Evolutionary conservation across 2,329 filamentous ascomycete species (phyloP).

Genomic region (Periconia sp.): DNA sequence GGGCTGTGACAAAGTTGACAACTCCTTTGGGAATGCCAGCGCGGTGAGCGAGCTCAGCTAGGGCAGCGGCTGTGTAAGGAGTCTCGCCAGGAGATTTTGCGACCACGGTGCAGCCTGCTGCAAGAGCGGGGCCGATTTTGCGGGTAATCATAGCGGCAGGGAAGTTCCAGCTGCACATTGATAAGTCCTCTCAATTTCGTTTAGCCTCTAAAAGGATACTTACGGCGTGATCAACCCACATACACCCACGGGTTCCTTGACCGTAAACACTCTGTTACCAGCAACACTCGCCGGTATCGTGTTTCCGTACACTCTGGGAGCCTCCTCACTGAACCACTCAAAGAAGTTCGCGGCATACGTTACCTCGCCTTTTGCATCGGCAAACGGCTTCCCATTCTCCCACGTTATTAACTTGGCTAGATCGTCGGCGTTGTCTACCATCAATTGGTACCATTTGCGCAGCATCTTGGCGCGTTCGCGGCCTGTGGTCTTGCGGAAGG

Average conservation of each 20-base stretch:
- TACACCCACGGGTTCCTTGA: slow-evolving; percentile 85
- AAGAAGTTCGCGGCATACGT: slow-evolving; percentile 49
- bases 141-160: slow-evolving; percentile 58
- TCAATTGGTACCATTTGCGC: slow-evolving; percentile 80
- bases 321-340: slow-evolving; percentile 50
- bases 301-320: slow-evolving; percentile 61
- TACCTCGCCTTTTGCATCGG: slow-evolving; percentile 53
- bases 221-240: slow-evolving; percentile 80
- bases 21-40: slow-evolving; percentile 91
- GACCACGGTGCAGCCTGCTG: slow-evolving; percentile 94
- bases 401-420: slow-evolving; percentile 83
- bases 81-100: slow-evolving; percentile 92
- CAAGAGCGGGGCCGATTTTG: slow-evolving; percentile 70
- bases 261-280: slow-evolving; percentile 76
- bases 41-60: slow-evolving; percentile 84
- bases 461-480: slow-evolving; percentile 77
- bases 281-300: slow-evolving; percentile 73
- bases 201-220: slow-evolving; percentile 12
- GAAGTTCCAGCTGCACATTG: slow-evolving; percentile 74
- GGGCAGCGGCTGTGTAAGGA: slow-evolving; percentile 84
- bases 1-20: slow-evolving; percentile 83
- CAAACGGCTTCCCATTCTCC: slow-evolving; percentile 87
- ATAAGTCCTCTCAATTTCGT: neutral
- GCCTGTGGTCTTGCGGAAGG: slow-evolving; percentile 73
- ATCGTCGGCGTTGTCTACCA: slow-evolving; percentile 79